Conservation (phyloP, 1,139 yeast genomes). For the Petasospora rhodanensis region DNA sequence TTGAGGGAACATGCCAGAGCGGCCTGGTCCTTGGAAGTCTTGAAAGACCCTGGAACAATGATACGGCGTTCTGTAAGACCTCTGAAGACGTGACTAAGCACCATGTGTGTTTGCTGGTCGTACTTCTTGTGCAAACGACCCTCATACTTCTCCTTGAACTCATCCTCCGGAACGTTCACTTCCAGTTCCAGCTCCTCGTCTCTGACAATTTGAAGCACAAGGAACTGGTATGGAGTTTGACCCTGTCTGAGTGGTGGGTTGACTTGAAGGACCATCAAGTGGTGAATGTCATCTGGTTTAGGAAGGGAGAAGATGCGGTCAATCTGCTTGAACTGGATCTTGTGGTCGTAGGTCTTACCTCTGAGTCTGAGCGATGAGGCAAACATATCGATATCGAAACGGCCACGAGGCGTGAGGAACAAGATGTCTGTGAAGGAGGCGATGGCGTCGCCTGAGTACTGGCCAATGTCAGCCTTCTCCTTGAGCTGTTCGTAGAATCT, state of each 20-base stretch:
- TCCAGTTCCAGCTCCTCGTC: constrained; percentile 93
- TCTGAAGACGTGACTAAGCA: constrained; percentile 81
- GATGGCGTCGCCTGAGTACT: constrained; percentile 94
- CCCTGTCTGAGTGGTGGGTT: constrained; percentile 96
- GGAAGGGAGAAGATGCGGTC: constrained; percentile 91
- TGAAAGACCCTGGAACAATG: constrained; percentile 81
- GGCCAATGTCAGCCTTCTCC: constrained; percentile 95
- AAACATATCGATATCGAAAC: constrained; percentile 95
- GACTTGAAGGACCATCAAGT: constrained; percentile 79
- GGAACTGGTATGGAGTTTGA: constrained; percentile 91
- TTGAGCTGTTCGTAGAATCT: constrained; percentile 86
- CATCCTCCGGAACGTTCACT: constrained; percentile 79
- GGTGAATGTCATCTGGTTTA: constrained; percentile 90
- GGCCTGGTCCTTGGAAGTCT: constrained; percentile 68
- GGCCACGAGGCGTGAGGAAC: constrained; percentile 96
- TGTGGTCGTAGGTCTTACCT: constrained; percentile 97
- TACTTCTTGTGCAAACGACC: constrained; percentile 68
- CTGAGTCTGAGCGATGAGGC: constrained; percentile 83
- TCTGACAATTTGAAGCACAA: constrained; percentile 81
- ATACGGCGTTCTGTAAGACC: constrained; percentile 88
- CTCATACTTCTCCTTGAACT: constrained; percentile 70
- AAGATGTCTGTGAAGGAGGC: constrained; percentile 88
- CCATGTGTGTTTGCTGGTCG: constrained; percentile 85
- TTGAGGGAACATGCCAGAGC: constrained; percentile 90
- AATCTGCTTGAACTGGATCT: constrained; percentile 84